These are phyloP conservation scores for Funneliformis mosseae DNA, from an alignment of 192 early-diverging fungal genomes.

Conservation along the genomic window DNA sequence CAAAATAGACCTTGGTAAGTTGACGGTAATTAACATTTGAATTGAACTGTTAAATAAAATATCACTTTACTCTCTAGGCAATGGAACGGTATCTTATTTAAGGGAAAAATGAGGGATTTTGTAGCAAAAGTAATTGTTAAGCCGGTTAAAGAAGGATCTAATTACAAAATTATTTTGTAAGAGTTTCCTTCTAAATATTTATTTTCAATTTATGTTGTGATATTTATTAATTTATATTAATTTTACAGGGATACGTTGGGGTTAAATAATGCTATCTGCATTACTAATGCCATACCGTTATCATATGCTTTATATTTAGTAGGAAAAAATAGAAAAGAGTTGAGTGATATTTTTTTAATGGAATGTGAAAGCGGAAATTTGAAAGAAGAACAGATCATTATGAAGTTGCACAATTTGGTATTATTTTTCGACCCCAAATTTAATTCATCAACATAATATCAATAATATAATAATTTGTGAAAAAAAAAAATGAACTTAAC, in stretches of 20 bases:
- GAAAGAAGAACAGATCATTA: neutral
- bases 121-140: conserved; percentile 4
- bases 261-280: neutral
- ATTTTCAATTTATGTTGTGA: neutral
- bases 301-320: neutral
- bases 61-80: neutral
- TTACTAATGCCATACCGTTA: neutral
- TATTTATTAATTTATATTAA: neutral
- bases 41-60: neutral
- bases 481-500: too few relatives aligned
- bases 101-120: neutral
- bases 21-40: neutral
- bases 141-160: neutral
- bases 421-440: neutral
- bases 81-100: neutral
- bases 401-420: neutral
- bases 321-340: neutral
- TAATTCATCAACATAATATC: neutral
- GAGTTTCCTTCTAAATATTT: neutral
- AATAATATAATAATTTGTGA: too few relatives aligned
- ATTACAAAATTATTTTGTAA: neutral
- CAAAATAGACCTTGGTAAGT: too few relatives aligned
- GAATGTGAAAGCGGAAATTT: neutral
- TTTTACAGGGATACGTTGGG: neutral
- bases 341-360: neutral